These are phyloP conservation scores for Zygoascus flipseniorum DNA, from an alignment of 805 yeast species.

Conservation along the genomic window DNA sequence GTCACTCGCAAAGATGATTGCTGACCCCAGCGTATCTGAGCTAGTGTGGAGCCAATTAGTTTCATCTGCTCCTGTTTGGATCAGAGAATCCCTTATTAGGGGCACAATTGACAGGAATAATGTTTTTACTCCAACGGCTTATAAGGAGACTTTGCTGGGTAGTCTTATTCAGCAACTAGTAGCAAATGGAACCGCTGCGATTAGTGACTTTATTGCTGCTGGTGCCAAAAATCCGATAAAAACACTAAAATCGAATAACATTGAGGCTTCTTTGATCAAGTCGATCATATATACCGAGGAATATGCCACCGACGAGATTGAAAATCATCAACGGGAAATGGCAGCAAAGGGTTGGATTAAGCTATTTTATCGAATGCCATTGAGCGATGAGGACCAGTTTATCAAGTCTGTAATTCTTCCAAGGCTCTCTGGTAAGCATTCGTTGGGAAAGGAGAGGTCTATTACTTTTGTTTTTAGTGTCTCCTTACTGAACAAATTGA, in stretches of 20 bases:
- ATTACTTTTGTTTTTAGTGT: not conserved
- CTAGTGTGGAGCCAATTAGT: not conserved
- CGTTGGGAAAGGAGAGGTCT: not conserved
- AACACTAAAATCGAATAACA: not conserved
- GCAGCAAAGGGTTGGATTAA: conserved; percentile 6
- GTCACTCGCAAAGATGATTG: not conserved
- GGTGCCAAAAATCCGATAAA: conserved; percentile 2
- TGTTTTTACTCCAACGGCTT: conserved; percentile 9
- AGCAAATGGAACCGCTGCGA: not conserved
- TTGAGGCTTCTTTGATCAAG: not conserved
- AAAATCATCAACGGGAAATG: not conserved
- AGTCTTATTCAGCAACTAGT: not conserved
- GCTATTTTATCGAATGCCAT: not conserved
- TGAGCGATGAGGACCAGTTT: not conserved
- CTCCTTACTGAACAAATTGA: not conserved
- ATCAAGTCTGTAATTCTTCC: conserved; percentile 2
- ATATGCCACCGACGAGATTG: not conserved
- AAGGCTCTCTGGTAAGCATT: not conserved
- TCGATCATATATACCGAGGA: conserved; percentile 2
- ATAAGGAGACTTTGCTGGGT: conserved; percentile 4
- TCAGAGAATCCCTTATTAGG: not conserved
- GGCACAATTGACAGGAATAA: conserved; percentile 1
- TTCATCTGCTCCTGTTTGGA: not conserved
- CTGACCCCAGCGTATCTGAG: not conserved
- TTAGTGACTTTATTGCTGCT: not conserved